Evolutionary conservation across 768 basidiomycete species (phyloP).

Genomic region (Polyporus arcularius): DNA sequence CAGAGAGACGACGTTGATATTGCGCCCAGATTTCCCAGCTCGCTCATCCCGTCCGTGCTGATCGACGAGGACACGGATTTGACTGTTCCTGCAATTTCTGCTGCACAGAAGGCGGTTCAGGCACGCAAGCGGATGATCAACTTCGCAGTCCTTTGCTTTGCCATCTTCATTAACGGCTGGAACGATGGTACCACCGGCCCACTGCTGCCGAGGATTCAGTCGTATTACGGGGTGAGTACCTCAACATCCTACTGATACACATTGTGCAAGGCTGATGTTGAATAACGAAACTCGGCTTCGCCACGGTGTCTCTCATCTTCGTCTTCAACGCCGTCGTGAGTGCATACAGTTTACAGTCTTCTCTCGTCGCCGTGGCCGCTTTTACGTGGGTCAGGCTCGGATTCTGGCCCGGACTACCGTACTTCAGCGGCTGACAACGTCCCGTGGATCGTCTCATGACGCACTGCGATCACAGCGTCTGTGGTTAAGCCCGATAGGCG

Average conservation of each 20-base stretch:
- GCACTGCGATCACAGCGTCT: no score
- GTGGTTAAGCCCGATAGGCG: no score
- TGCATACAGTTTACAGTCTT: background rate
- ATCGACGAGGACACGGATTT: constrained; percentile 13
- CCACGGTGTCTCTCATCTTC: constrained; percentile 63
- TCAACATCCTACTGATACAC: no score
- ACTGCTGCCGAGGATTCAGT: constrained; percentile 70
- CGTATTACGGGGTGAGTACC: constrained; percentile 44
- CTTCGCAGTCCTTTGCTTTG: constrained; percentile 55
- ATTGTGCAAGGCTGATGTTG: background rate
- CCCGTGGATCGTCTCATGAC: no score
- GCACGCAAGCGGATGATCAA: constrained; percentile 38
- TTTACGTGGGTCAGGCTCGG: no score
- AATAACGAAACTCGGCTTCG: constrained; percentile 43
- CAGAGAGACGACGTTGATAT: constrained; percentile 18
- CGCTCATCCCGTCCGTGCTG: constrained; percentile 20
- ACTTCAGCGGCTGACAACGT: no score
- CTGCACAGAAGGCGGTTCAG: constrained; percentile 19
- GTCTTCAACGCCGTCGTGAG: constrained; percentile 47
- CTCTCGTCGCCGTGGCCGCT: no score
- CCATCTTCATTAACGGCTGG: constrained; percentile 71
- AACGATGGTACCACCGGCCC: constrained; percentile 78
- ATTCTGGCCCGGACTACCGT: no score
- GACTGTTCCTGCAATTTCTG: constrained; percentile 19
- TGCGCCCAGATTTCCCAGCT: constrained; percentile 20